Evolutionary conservation across 306 rosid species (phyloP), one percentile per base, ranked within the genome.

Genomic region (Sicyos edulis): DNA sequence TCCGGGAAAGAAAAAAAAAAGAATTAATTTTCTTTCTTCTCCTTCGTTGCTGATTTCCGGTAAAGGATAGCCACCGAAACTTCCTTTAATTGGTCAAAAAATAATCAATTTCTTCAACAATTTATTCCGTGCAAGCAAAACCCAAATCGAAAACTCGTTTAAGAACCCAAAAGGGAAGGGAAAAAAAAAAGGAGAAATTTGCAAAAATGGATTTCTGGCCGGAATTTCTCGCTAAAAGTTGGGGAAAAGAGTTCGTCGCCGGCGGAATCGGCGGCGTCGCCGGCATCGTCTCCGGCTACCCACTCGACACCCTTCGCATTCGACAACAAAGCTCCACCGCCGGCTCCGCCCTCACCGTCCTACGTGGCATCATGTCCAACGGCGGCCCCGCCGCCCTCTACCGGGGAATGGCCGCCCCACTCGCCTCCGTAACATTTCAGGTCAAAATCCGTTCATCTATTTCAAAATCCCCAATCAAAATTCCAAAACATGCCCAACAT

Each of bases 221-320:
- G 78, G 91, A 85, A 32, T 87, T 87, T 88, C 85, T 90, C 64
- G 98, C 96, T 19, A 82, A 50, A 71, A 87, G 85, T 72, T 87
- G 93, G 83, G 97, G 97, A 0, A 88, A 76, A 82, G 98, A 93
- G 55, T 93, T 93, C 79, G 88, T 93, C 21, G 98, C 96, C 0
- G 97, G 97, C 16, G 97, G 98, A 0, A 76, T 83, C 64, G 97
- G 98, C 58, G 99, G 99, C 56, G 79, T 78, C 34, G 99, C 99
- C 20, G 97, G 97, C 54, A 32, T 95, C 7, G 34, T 95, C 29
- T 86, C 96, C 16, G 97, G 99, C 34, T 87, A 89, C 60, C 99
- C 96, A 4, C 84, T 95, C 10, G 97, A 95, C 72, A 95, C 99
- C 2, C 82, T 95, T 8, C 82, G 96, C 0, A 54, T 95, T 54